phyloP scores from a whole-genome alignment of 2,329 filamentous ascomycete genomes.

The Aspergillus fructus region DNA sequence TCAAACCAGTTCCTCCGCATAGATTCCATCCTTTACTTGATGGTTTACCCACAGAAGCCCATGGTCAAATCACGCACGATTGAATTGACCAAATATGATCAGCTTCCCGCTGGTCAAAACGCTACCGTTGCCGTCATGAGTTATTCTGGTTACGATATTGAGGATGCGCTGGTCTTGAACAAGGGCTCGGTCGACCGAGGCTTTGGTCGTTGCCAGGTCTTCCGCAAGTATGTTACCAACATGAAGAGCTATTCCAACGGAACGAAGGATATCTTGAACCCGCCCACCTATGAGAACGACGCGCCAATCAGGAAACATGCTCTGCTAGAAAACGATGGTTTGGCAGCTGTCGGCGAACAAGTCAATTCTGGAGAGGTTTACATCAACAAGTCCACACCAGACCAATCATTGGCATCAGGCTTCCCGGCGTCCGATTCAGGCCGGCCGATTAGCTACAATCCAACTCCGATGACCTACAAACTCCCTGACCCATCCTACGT shows the following conservation, averaged over 20 bases:
- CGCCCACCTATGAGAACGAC: slow-evolving; percentile 64
- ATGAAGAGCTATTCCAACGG: slow-evolving; percentile 88
- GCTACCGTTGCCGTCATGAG: slow-evolving; percentile 99
- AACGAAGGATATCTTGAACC: slow-evolving; percentile 56
- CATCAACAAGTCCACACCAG: slow-evolving; percentile 83
- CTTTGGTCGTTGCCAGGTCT: slow-evolving; percentile 96
- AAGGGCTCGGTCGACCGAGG: slow-evolving; percentile 93
- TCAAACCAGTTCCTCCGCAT: slow-evolving; percentile 98
- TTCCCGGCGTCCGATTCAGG: slow-evolving; percentile 62
- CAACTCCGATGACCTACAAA: slow-evolving; percentile 65
- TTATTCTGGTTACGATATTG: slow-evolving; percentile 98
- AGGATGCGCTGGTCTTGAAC: slow-evolving; percentile 95
- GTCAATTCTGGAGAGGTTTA: slow-evolving; percentile 79
- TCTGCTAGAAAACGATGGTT: slow-evolving; percentile 77
- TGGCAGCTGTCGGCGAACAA: slow-evolving; percentile 81
- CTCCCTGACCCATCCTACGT: slow-evolving; percentile 84
- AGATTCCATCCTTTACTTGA: slow-evolving; percentile 90
- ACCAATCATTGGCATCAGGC: slow-evolving; percentile 72
- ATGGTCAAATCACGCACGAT: slow-evolving; percentile 98
- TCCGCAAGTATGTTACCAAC: slow-evolving; percentile 86
- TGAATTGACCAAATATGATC: slow-evolving; percentile 94
- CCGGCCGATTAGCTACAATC: slow-evolving; percentile 35
- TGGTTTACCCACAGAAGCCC: slow-evolving; percentile 95
- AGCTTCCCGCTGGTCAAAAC: slow-evolving; percentile 93
- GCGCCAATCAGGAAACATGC: slow-evolving; percentile 66